Conservation (phyloP, 768 basidiomycete genomes). For the Multifurca ochricompacta region DNA sequence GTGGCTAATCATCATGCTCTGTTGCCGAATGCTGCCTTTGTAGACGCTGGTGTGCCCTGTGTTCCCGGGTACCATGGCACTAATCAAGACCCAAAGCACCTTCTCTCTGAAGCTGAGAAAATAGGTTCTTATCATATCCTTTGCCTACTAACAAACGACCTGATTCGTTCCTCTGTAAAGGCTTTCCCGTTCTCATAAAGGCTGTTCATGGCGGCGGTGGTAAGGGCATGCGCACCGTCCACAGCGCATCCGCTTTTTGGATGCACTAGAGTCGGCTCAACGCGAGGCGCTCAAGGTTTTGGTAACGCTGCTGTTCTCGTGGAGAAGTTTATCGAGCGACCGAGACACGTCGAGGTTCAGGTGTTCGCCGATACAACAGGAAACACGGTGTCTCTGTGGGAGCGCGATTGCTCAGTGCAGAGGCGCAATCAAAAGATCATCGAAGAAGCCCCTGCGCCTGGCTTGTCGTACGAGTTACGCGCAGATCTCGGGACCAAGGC, state of each 20-base stretch:
- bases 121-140: slow-evolving; percentile 43
- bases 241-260: slow-evolving; percentile 62
- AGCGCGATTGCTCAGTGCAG: slow-evolving; percentile 89
- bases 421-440: slow-evolving; percentile 93
- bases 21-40: background rate
- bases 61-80: slow-evolving; percentile 90
- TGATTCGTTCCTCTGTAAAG: slow-evolving; percentile 28
- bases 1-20: background rate
- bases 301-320: slow-evolving; percentile 81
- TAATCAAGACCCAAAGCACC: slow-evolving; percentile 66
- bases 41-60: slow-evolving; percentile 85
- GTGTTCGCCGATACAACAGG: slow-evolving; percentile 82
- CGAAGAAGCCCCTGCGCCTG: slow-evolving; percentile 92
- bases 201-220: slow-evolving; percentile 96
- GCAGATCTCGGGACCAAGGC: slow-evolving; percentile 81
- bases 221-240: slow-evolving; percentile 88
- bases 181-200: slow-evolving; percentile 91
- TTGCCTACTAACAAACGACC: background rate
- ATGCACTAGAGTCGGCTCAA: slow-evolving; percentile 79
- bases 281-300: slow-evolving; percentile 84
- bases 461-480: slow-evolving; percentile 69
- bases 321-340: slow-evolving; percentile 81
- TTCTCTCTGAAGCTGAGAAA: slow-evolving; percentile 58
- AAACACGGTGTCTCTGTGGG: slow-evolving; percentile 90
- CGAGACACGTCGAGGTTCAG: slow-evolving; percentile 91